Evolutionary conservation across 192 early-diverging fungal genomes (phyloP).

Genomic region (Coemansia sp.): DNA sequence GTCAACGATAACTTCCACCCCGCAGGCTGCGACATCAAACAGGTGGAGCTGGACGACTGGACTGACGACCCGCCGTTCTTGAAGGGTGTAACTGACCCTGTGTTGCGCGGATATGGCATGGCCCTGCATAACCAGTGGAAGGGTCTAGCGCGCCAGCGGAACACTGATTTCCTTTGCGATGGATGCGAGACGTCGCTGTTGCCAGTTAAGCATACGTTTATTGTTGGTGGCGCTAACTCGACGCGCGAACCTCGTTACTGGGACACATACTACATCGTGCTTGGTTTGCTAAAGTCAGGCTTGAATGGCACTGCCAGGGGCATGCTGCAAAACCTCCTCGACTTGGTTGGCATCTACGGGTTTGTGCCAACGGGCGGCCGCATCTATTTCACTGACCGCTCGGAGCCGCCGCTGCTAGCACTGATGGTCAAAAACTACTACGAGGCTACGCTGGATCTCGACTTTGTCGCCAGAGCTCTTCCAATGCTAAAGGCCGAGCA

Average conservation of each 20-base stretch:
- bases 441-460: constrained; percentile 59
- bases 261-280: constrained; percentile 69
- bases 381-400: constrained; percentile 73
- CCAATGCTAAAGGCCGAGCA: constrained; percentile 66
- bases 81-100: constrained; percentile 54
- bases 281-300: constrained; percentile 62
- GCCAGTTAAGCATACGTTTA: constrained; percentile 59
- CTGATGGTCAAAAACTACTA: constrained; percentile 70
- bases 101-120: constrained; percentile 58
- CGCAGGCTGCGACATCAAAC: constrained; percentile 59
- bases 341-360: constrained; percentile 57
- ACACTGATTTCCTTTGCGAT: constrained; percentile 56
- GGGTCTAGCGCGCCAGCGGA: constrained; percentile 57
- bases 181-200: constrained; percentile 63
- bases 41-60: constrained; percentile 56
- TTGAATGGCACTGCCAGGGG: constrained; percentile 60
- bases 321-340: constrained; percentile 67
- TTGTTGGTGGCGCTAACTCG: constrained; percentile 62
- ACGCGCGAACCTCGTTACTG: constrained; percentile 77
- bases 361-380: constrained; percentile 77
- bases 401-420: constrained; percentile 68
- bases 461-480: constrained; percentile 56
- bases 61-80: constrained; percentile 57
- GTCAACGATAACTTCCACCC: constrained; percentile 62
- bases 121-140: constrained; percentile 67